Conservation (phyloP, 331 rosid genomes). For the Malus hybrid region DNA sequence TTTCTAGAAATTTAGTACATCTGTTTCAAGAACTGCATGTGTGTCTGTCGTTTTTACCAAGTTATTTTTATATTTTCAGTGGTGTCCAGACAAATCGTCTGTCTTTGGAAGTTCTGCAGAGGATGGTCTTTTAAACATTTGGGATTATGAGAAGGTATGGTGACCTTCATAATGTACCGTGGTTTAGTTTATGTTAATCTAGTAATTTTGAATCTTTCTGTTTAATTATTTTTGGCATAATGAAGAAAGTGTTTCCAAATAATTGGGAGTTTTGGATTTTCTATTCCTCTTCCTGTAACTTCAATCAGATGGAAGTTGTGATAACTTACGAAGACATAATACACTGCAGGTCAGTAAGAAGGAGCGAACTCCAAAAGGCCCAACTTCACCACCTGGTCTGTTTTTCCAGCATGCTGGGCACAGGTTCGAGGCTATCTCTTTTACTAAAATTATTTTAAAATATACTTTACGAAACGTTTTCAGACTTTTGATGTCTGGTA, state of each 20-base stretch:
- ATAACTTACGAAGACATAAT: neutral
- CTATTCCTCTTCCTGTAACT: neutral
- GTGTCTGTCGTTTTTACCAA: neutral
- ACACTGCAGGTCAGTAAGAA: slow-evolving; percentile 55
- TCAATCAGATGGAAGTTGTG: neutral
- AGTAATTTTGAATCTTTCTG: neutral
- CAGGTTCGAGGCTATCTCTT: slow-evolving; percentile 47
- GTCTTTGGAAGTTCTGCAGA: slow-evolving; percentile 99
- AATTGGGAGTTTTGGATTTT: neutral
- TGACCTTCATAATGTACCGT: neutral
- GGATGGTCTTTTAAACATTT: slow-evolving; percentile 89
- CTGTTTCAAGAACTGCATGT: slow-evolving; percentile 8
- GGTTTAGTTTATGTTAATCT: neutral
- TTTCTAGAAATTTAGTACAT: neutral
- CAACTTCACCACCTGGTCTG: slow-evolving; percentile 71
- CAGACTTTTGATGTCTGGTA: neutral
- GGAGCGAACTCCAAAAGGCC: slow-evolving; percentile 63
- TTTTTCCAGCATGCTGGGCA: slow-evolving; percentile 99
- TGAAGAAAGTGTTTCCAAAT: neutral
- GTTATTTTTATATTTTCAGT: slow-evolving; percentile 45
- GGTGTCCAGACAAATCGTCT: slow-evolving; percentile 97
- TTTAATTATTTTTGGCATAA: neutral
- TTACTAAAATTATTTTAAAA: neutral
- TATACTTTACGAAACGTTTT: neutral
- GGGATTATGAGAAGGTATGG: slow-evolving; percentile 91